Evolutionary conservation across 2,329 filamentous ascomycete species (phyloP), one percentile per base, ranked within the genome.

Genomic region (Pyricularia sp.): DNA sequence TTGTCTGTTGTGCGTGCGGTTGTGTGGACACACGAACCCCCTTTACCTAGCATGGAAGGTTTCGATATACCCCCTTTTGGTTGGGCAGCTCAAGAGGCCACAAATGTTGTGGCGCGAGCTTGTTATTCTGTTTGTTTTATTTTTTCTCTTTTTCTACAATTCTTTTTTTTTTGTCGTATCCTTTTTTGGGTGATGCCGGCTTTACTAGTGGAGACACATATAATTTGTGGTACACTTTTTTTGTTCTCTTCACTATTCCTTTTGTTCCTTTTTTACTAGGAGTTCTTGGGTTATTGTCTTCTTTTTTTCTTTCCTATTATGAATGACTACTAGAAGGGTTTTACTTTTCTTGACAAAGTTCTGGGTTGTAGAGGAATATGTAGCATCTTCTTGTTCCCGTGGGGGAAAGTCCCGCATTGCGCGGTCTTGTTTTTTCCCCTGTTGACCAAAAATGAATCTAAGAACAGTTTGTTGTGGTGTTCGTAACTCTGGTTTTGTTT

Each of bases 201-300:
- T 25, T 61, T 61, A 26, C 58, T 26, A 61, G 58, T 61, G 58
- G 25, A 26, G 58, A 61, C 25, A 61, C 58, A 23, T 58, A 58
- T 61, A 61, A 61, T 61, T 61, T 61, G 58, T 61, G 58, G 58
- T 61, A 61, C n/a, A 26, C 42, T n/a, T 50, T n/a, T n/a, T 58
- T 58, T 58, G n/a, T 36, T 36, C 33, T 36, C 33, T 36, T 36
- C 33, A 36, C 20, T 50, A 9, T 50, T 50, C 42, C 42, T 50
- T 50, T 50, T 50, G 42, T 61, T n/a, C 5, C 25, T 25, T 9
- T 23, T 61, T 50, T 20, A n/a, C 9, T 4, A 50, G 42, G 58
- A n/a, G 50, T 25, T 26, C 23, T n/a, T 61, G 58, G 58, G 58
- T 61, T n/a, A 61, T 61, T 61, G 58, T 26, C n/a, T n/a, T 26